Percentiles rank a stretch among this genome's conserved stretches.
phyloP scores from a whole-genome alignment of 116 monocot genomes.

The Phalaenopsis hybrid region DNA sequence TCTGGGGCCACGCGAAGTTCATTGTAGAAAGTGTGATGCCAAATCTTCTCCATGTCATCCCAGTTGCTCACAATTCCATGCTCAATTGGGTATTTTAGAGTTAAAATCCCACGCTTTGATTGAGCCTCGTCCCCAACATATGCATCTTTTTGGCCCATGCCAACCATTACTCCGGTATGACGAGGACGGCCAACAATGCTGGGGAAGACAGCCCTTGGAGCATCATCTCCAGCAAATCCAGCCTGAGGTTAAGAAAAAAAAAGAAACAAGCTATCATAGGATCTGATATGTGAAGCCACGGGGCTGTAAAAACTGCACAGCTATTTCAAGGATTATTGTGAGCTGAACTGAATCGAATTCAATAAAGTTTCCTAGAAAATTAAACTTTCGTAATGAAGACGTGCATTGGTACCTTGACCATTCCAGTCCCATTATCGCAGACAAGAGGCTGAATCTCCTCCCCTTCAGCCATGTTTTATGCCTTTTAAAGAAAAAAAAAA shows the following conservation, averaged over 20 bases:
- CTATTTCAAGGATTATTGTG: neutral
- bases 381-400: neutral
- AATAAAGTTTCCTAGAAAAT: neutral
- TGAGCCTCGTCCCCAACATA: slow-evolving; percentile 44
- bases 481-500: neutral
- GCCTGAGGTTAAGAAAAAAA: slow-evolving; percentile 6
- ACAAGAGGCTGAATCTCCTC: slow-evolving; percentile 26
- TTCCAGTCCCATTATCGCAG: slow-evolving; percentile 28
- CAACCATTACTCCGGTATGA: slow-evolving; percentile 42
- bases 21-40: slow-evolving; percentile 41
- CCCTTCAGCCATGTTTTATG: slow-evolving; percentile 18
- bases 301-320: neutral
- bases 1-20: slow-evolving; percentile 45
- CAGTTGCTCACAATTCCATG: slow-evolving; percentile 40
- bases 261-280: neutral
- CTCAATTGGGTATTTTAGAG: slow-evolving; percentile 41
- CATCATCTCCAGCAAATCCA: slow-evolving; percentile 52
- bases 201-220: slow-evolving; percentile 41
- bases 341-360: neutral
- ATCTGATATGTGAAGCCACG: neutral
- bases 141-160: slow-evolving; percentile 44
- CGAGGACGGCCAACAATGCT: slow-evolving; percentile 39
- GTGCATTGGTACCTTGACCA: slow-evolving; percentile 19
- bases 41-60: slow-evolving; percentile 43
- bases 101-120: slow-evolving; percentile 37